These are phyloP conservation scores for Fistulina hepatica DNA, from an alignment of 1,284 basidiomycete species.

Conservation along the genomic window DNA sequence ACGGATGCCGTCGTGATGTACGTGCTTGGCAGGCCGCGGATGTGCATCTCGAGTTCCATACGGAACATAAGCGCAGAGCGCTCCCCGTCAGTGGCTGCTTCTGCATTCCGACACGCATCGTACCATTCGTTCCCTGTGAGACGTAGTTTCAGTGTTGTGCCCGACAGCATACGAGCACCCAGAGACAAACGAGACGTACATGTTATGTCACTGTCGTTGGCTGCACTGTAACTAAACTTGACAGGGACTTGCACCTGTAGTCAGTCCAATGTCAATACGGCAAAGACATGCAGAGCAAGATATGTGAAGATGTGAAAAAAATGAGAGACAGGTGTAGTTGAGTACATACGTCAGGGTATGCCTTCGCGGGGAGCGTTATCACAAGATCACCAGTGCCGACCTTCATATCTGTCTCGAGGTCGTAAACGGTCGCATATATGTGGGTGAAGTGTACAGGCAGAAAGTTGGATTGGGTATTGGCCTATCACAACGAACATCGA, in stretches of 20 bases:
- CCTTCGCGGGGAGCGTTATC: slow-evolving; percentile 50
- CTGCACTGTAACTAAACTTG: slow-evolving; percentile 70
- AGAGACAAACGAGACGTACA: slow-evolving; percentile 38
- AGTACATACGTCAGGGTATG: slow-evolving; percentile 43
- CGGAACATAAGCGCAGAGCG: slow-evolving; percentile 58
- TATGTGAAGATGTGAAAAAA: too few relatives aligned
- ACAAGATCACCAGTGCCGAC: slow-evolving; percentile 57
- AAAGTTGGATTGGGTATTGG: slow-evolving; percentile 62
- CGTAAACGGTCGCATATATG: slow-evolving; percentile 55
- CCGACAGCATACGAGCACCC: neutral
- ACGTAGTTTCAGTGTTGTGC: slow-evolving; percentile 4
- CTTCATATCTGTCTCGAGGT: slow-evolving; percentile 47
- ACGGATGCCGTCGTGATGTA: slow-evolving; percentile 47
- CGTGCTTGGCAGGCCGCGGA: slow-evolving; percentile 53
- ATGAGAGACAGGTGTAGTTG: too few relatives aligned
- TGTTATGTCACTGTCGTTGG: slow-evolving; percentile 72
- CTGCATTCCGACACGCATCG: slow-evolving; percentile 61
- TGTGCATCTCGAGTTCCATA: slow-evolving; percentile 56
- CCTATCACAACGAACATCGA: too few relatives aligned
- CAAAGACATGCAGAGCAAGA: too few relatives aligned
- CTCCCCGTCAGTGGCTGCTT: slow-evolving; percentile 34
- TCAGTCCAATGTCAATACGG: too few relatives aligned
- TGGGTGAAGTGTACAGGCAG: slow-evolving; percentile 63
- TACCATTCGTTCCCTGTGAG: slow-evolving; percentile 66
- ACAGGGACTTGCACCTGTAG: slow-evolving; percentile 68